Evolutionary conservation across 192 early-diverging fungal genomes (phyloP), one percentile per base, ranked within the genome.

Genomic region (Mortierella hygrophila): DNA sequence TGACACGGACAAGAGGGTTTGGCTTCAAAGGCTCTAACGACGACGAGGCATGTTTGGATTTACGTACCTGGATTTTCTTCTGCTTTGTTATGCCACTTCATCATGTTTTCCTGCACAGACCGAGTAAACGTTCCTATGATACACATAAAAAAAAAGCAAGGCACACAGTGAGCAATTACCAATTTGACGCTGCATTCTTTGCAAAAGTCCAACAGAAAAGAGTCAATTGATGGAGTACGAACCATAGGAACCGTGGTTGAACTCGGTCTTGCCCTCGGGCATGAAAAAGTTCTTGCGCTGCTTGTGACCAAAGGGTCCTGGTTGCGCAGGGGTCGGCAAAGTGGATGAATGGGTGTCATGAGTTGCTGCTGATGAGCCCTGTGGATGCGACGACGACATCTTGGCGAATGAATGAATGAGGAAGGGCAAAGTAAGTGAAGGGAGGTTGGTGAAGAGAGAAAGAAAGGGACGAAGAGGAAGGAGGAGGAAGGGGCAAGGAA

Each of bases 181-280:
- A 18, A 18, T 21, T 21, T 21, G 49, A 5, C 18, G 1, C 44
- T 15, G 13, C 11, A 46, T 3, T 46, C 38, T 40, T 3, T 40
- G 3, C 38, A 40, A 40, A 40, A 40, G 38, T 3, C 18, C 16
- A 52, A 52, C 2, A 21, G 1, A 52, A 1, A 52, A 52, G 20
- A 20, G 49, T 52, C 20, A 52, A 6, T 52, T 20, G 49, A 60
- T 13, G n/a, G 29, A 37, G 32, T 23, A 47, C 23, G 81, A 80
- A 70, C 94, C 94, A 63, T 89, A 93, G 15, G 94, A 92, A 2
- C 94, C 94, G 81, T 95, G 91, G 78, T 95, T 95, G 52, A 92
- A 85, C n/a, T 93, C 88, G 26, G 87, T 88, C 49, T 88, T 91
- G n/a, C 75, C 87, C 38, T 88, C 76, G n/a, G 89, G 91, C 16